Percentiles rank a stretch among this genome's conserved stretches.
phyloP scores from a whole-genome alignment of 768 basidiomycete species.

The Inosperma sp. region DNA sequence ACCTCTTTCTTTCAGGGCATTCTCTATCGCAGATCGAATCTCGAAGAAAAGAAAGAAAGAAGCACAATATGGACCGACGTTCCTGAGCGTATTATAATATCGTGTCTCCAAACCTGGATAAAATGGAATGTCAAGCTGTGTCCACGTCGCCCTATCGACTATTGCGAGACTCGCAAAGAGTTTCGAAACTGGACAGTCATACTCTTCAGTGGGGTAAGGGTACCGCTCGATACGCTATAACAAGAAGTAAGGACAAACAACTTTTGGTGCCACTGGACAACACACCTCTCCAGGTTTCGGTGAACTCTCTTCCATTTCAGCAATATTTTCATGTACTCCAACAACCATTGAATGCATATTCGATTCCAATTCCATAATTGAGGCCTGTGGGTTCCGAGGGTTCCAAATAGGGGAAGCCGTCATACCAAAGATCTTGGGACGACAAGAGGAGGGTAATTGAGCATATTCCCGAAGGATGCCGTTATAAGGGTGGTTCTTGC shows the following conservation, averaged over 20 bases:
- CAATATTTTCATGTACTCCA: constrained; percentile 63
- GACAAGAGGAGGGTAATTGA: constrained; percentile 35
- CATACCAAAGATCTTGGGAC: constrained; percentile 92
- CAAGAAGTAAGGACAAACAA: neutral
- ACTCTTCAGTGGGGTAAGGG: constrained; percentile 44
- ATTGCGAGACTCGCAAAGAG: constrained; percentile 35
- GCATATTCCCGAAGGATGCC: constrained; percentile 69
- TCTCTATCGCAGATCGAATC: constrained; percentile 44
- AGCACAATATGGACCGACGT: constrained; percentile 70
- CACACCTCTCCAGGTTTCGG: constrained; percentile 65
- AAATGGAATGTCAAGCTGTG: constrained; percentile 46
- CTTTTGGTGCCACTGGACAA: neutral
- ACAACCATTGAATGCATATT: constrained; percentile 73
- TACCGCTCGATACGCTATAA: constrained; percentile 57
- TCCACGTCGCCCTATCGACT: constrained; percentile 42
- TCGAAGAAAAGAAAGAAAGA: constrained; percentile 67
- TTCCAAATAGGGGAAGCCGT: constrained; percentile 90
- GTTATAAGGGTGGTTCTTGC: constrained; percentile 74
- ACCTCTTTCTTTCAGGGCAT: constrained; percentile 5
- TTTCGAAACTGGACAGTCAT: constrained; percentile 52
- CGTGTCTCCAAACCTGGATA: constrained; percentile 59
- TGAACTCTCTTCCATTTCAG: constrained; percentile 58
- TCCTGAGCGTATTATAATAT: constrained; percentile 55
- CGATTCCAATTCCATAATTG: constrained; percentile 58
- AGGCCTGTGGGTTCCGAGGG: constrained; percentile 58